Percentiles rank a stretch among this genome's conserved stretches.
Evolutionary conservation across 2,329 filamentous ascomycete species (phyloP).

Genomic region (Penicillium sp.): DNA sequence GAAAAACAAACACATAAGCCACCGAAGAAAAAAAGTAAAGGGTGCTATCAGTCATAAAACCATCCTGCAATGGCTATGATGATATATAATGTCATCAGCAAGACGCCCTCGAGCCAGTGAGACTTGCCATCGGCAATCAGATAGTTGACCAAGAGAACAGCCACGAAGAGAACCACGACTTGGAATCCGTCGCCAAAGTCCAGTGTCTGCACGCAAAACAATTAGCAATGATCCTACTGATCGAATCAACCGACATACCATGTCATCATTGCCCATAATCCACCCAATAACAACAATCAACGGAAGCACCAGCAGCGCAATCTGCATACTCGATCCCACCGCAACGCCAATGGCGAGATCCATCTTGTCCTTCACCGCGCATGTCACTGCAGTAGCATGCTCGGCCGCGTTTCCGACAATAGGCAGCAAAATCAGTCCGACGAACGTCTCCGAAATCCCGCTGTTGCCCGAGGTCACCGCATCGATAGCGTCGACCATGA

Average conservation of each 20-base stretch:
- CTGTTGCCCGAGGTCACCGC: constrained; percentile 45
- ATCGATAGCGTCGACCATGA: constrained; percentile 59
- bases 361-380: constrained; percentile 65
- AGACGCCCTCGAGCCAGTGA: constrained; percentile 58
- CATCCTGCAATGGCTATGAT: constrained; percentile 60
- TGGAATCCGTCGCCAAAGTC: constrained; percentile 81
- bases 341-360: constrained; percentile 64
- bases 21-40: not conserved
- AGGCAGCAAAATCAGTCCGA: constrained; percentile 61
- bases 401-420: constrained; percentile 65
- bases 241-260: constrained; percentile 41
- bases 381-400: constrained; percentile 61
- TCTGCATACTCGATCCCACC: constrained; percentile 63
- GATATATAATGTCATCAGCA: constrained; percentile 58
- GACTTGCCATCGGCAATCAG: constrained; percentile 59
- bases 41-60: constrained; percentile 27
- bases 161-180: constrained; percentile 62
- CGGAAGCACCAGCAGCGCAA: constrained; percentile 60
- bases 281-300: constrained; percentile 60
- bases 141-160: constrained; percentile 54
- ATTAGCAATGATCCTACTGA: not conserved
- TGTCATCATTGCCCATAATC: constrained; percentile 54
- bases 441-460: constrained; percentile 55
- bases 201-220: constrained; percentile 48
- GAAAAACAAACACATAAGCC: not conserved